Base-by-base conservation (phyloP, 2,329 filamentous ascomycete species). In the Talaromyces sp. region DNA sequence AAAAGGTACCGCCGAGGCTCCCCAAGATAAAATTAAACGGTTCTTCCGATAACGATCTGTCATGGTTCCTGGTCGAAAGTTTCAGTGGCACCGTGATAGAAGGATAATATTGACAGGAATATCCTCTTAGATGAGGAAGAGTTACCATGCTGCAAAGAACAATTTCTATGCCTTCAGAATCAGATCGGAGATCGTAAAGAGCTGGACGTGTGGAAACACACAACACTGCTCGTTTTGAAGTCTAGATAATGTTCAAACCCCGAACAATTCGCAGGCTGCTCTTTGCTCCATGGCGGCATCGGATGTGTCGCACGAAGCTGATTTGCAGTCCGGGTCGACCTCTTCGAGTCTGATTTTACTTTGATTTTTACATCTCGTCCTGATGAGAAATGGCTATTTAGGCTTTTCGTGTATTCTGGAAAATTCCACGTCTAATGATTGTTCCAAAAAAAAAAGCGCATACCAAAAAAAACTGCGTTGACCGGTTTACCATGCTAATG, bases 321-420 rank as follows among this genome's bases (percentile, higher is more conserved):
- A 33, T 33, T 28, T 37, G 25, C 28, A 48, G 23, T 37, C 40
- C 6, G 40, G 39, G 11, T 3, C 37, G 28, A 59, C 31, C 37
- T 33, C 56, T 18, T 59, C 56, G 44, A 59, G 56, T 59, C 40
- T 59, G 23, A 28, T 59, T 37, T 14, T 46, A 33, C 31, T 59
- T 48, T 59, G 8, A 52, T 52, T 3, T 12, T 12, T 52, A 7
- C 33, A 9, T 50, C 16, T 50, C 25, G n/a, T 28, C 28, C 11
- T 9, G 23, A 8, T 28, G 9, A 23, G 16, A 33, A n/a, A 52
- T 52, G 9, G 5, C 3, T 18, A 50, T 21, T n/a, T 8, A 14
- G 3, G 11, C 2, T 48, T 48, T 48, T 48, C 11, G 28, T 16
- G 44, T 28, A 25, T 28, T 23, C 16, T 8, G 28, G 44, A 12